A percentile compares a stretch with the other conserved stretches of the same genome.
Evolutionary conservation across 2,329 filamentous ascomycete genomes (phyloP).

Genomic region (Neopestalotiopsis sp.): DNA sequence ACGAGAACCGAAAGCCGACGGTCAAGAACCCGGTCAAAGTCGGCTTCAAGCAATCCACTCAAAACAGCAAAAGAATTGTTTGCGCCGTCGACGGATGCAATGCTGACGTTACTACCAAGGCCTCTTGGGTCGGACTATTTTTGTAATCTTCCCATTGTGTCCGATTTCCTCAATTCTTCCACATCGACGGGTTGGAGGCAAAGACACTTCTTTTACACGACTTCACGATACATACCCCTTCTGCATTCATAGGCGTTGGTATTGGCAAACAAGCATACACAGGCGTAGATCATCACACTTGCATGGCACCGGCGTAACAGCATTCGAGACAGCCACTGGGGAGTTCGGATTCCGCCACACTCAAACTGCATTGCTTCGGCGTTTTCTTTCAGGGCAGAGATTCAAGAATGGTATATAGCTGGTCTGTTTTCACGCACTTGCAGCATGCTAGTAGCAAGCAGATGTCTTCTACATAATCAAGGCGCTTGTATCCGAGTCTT

Average conservation of each 20-base stretch:
- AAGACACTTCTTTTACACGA: background rate
- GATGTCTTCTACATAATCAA: background rate
- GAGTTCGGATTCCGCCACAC: background rate
- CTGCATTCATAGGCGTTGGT: constrained; percentile 7
- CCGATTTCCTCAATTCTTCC: background rate
- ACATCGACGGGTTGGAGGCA: background rate
- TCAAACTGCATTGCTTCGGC: constrained; percentile 5
- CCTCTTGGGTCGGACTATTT: constrained; percentile 68
- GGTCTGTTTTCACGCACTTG: background rate
- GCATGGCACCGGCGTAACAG: background rate
- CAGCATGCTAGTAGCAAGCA: background rate
- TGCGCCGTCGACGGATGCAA: constrained; percentile 65
- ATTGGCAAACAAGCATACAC: background rate
- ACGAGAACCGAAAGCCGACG: constrained; percentile 56
- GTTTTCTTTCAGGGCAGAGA: background rate
- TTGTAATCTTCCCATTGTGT: constrained; percentile 40
- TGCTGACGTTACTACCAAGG: constrained; percentile 58
- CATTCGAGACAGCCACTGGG: background rate
- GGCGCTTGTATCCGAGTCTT: background rate
- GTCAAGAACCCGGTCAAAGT: constrained; percentile 38
- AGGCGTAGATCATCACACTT: background rate
- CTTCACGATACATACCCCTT: constrained; percentile 3
- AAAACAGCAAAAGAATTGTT: constrained; percentile 43
- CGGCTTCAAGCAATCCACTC: constrained; percentile 43
- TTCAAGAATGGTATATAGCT: background rate